Conservation (phyloP, 108 stramenopile species). For the Discostella stelligeroides region DNA sequence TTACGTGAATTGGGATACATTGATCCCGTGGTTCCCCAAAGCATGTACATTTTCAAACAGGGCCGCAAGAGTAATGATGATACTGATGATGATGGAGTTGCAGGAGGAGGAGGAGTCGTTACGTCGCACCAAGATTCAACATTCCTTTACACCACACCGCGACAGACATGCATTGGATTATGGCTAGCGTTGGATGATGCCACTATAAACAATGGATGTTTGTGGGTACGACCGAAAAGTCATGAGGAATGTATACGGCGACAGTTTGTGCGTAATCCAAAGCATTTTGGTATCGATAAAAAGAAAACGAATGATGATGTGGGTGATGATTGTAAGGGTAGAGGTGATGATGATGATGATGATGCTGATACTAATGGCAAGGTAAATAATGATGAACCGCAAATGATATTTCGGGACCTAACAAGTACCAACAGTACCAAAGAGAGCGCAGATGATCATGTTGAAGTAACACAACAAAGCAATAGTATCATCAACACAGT, state of each 20-base stretch:
- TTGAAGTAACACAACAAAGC: constrained; percentile 2
- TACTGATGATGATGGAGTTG: neutral
- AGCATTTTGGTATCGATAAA: constrained; percentile 58
- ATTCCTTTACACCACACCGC: constrained; percentile 87
- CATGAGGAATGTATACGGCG: constrained; percentile 79
- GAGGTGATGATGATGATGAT: constrained; percentile 23
- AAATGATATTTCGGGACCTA: constrained; percentile 52
- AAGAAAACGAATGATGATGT: constrained; percentile 29
- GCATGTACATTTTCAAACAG: constrained; percentile 97
- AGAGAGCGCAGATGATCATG: neutral
- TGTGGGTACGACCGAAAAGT: constrained; percentile 90
- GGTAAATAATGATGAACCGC: constrained; percentile 38
- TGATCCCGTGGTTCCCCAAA: constrained; percentile 89
- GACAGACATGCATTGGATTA: constrained; percentile 89
- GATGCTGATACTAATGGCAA: too few species aligned
- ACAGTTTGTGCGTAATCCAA: constrained; percentile 82
- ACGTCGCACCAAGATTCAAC: constrained; percentile 94
- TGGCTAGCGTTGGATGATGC: constrained; percentile 95
- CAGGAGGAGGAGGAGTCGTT: constrained; percentile 79
- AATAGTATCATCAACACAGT: constrained; percentile 12
- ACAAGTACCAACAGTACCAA: neutral
- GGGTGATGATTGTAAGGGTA: too few species aligned
- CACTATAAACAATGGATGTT: constrained; percentile 90
- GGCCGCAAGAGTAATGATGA: constrained; percentile 28
- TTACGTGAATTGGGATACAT: constrained; percentile 75